A percentile compares a stretch with the other conserved stretches of the same genome.
Evolutionary conservation across 2,329 filamentous ascomycete genomes (phyloP).

Genomic region (Apiospora rasikravindrae): DNA sequence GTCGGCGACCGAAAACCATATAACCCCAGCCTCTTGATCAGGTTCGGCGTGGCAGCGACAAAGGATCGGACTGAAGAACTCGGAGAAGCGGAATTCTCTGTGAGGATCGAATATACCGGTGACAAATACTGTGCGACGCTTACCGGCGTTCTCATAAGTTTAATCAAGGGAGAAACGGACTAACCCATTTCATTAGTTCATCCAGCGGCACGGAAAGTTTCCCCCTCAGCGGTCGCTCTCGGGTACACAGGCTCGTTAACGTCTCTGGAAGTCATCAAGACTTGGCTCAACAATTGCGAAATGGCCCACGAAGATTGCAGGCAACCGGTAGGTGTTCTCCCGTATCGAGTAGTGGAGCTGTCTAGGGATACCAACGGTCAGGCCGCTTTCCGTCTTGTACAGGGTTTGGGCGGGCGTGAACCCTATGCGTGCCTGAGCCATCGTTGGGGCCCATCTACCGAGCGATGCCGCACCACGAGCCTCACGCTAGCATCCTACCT

Average conservation of each 20-base stretch:
- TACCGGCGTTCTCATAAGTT: background rate
- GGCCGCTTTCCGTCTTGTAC: background rate
- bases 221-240: background rate
- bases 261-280: background rate
- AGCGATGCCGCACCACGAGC: background rate
- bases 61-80: too few relatives aligned
- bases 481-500: background rate
- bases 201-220: background rate
- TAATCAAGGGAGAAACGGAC: background rate
- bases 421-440: slow-evolving; percentile 10
- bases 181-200: background rate
- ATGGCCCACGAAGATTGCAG: background rate
- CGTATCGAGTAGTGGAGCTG: background rate
- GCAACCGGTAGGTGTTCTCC: background rate
- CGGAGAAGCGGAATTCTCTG: background rate
- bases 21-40: background rate
- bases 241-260: background rate
- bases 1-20: background rate
- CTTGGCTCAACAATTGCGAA: background rate
- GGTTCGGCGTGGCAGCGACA: background rate
- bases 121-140: background rate
- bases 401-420: background rate
- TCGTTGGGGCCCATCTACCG: background rate
- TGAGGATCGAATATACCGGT: background rate
- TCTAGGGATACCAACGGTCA: background rate